Base-by-base conservation (phyloP, 2,329 filamentous ascomycete genomes). In the Verticillium dahliae region DNA sequence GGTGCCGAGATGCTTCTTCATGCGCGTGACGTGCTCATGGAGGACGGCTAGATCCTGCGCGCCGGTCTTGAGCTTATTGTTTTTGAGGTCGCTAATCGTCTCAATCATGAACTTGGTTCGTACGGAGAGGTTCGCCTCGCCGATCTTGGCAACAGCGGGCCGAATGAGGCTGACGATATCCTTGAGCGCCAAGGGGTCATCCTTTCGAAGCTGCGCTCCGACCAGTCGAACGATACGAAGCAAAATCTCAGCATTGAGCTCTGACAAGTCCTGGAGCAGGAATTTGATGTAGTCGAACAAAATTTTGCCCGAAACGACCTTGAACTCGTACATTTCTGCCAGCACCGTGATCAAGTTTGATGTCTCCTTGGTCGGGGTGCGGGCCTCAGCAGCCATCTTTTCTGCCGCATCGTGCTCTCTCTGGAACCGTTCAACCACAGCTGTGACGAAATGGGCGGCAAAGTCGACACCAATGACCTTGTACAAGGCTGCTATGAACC, bases 51-150 rank as follows among this genome's bases (percentile, higher is more conserved):
- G 90, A 50, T 90, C 90, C 55, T 84, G 83, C 4, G 84, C 84
- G 15, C 86, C 87, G 14, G 88, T 87, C 74, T 94, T 97, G 70
- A 93, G 83, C 63, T 91, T 91, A 75, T 95, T 97, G 78, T 96
- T 97, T 73, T 97, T 97, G 35, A 99, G 81, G 69, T 97, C 91
- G 62, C 90, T 92, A 73, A 99, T 97, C 1, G 90, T 95, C 70
- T 98, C 94, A 59, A 99, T 90, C 93, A 98, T 98, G 76, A 97
- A 97, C 67, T 90, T 96, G 1, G 94, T 97, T 61, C 95, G 88
- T 10, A 93, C 90, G 1, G 92, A 94, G 34, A 97, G 79, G 22
- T 87, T 89, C 13, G 80, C 79, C 68, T 90, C 86, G 4, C 90
- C 90, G 39, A 83, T 78, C 63, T 85, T 87, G 1, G 85, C 80